Percentiles rank a stretch among this genome's conserved stretches.
phyloP scores from a whole-genome alignment of 371 early-diverging fungal genomes.

The Rhizopus sp. region DNA sequence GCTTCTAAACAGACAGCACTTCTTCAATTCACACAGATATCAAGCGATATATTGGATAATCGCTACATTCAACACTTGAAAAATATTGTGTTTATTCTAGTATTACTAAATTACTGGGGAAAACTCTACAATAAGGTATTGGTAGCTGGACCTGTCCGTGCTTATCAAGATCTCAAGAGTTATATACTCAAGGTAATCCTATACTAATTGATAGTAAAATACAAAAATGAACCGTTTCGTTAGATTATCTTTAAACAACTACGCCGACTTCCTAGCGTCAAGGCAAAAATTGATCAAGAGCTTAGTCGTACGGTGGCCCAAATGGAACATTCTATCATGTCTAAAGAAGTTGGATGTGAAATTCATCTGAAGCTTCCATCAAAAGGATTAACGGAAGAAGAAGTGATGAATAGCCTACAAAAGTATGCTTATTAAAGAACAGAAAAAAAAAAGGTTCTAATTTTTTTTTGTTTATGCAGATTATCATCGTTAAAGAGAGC shows the following conservation, averaged over 20 bases:
- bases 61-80: conserved; percentile 35
- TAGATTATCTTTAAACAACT: conserved; percentile 62
- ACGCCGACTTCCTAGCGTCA: conserved; percentile 58
- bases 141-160: conserved; percentile 60
- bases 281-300: conserved; percentile 58
- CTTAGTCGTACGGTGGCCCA: conserved; percentile 70
- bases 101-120: conserved; percentile 55
- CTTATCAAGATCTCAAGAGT: conserved; percentile 49
- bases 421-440: conserved; percentile 36
- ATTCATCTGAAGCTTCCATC: conserved; percentile 66
- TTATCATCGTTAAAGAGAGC: conserved; percentile 50
- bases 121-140: conserved; percentile 54
- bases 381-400: conserved; percentile 63
- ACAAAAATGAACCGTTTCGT: not conserved
- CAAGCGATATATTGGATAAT: conserved; percentile 18
- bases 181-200: conserved; percentile 43
- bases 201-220: not conserved
- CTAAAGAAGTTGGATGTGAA: conserved; percentile 63
- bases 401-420: conserved; percentile 58
- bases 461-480: conserved; percentile 30
- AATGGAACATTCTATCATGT: conserved; percentile 75
- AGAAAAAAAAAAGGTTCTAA: conserved; percentile 12
- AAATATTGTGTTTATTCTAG: conserved; percentile 63
- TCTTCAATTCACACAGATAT: conserved; percentile 10
- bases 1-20: conserved; percentile 5